Evolutionary conservation across 805 yeast species (phyloP).

Genomic region (Barnettozyma siamensis): DNA sequence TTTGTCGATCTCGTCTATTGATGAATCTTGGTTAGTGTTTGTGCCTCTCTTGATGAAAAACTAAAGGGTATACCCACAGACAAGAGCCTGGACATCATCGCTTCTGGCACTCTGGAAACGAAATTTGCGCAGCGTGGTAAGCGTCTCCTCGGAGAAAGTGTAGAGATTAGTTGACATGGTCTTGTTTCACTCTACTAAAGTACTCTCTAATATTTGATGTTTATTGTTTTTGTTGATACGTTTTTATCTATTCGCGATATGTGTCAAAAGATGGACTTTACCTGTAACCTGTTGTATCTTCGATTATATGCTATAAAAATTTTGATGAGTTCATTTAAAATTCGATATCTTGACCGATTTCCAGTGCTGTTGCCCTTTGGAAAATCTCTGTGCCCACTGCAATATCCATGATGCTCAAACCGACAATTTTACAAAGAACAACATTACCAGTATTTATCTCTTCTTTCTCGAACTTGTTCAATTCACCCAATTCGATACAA

Average conservation of each 20-base stretch:
- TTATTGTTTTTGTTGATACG: neutral
- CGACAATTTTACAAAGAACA: constrained; percentile 51
- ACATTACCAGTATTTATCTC: constrained; percentile 21
- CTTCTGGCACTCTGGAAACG: constrained; percentile 68
- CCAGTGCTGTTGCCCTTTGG: constrained; percentile 21
- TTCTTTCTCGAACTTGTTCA: constrained; percentile 20
- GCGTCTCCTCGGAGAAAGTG: constrained; percentile 56
- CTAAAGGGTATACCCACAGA: constrained; percentile 36
- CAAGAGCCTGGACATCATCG: constrained; percentile 51
- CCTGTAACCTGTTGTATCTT: neutral
- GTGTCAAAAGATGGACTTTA: neutral
- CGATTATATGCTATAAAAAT: too few relatives aligned
- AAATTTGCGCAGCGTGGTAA: constrained; percentile 58
- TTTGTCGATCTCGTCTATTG: constrained; percentile 51
- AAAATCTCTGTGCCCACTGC: constrained; percentile 42
- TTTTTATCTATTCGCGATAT: neutral
- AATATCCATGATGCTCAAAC: constrained; percentile 60
- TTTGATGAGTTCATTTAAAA: constrained; percentile 16
- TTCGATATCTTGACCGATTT: constrained; percentile 29
- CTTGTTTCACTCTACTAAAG: too few relatives aligned
- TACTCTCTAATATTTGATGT: neutral
- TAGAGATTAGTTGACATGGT: constrained; percentile 49
- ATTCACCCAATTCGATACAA: constrained; percentile 43
- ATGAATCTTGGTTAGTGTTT: constrained; percentile 6
- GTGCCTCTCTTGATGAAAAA: neutral